phyloP scores from a whole-genome alignment of 768 basidiomycete genomes.

The Russula ochroleuca region DNA sequence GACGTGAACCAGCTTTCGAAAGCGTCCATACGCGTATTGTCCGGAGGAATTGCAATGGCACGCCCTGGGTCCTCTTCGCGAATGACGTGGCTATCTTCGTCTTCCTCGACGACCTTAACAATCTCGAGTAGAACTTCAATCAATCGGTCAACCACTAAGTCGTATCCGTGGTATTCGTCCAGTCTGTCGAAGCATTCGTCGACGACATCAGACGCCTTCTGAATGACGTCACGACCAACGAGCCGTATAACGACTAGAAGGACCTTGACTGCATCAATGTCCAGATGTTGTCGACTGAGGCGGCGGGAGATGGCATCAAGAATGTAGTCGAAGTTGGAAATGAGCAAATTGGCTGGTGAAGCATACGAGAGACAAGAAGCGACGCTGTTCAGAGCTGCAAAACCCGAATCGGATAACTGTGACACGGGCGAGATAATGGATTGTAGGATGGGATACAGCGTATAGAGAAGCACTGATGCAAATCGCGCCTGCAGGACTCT shows the following conservation, averaged over 20 bases:
- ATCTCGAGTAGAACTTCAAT: constrained; percentile 85
- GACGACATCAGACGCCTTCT: constrained; percentile 87
- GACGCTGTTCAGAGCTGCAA: constrained; percentile 66
- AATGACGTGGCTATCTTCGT: constrained; percentile 37
- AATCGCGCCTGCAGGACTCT: constrained; percentile 72
- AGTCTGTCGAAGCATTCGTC: constrained; percentile 97
- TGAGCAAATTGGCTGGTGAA: constrained; percentile 79
- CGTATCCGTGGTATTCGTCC: constrained; percentile 95
- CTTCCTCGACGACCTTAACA: constrained; percentile 66
- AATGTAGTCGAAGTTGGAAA: constrained; percentile 96
- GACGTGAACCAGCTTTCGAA: constrained; percentile 66
- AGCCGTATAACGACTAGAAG: constrained; percentile 79
- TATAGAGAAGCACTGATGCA: constrained; percentile 65
- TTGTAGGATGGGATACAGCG: constrained; percentile 82
- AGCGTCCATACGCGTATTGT: constrained; percentile 41
- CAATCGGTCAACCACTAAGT: constrained; percentile 77
- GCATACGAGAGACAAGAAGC: constrained; percentile 79
- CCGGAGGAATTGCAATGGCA: constrained; percentile 19
- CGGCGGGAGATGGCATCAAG: constrained; percentile 86
- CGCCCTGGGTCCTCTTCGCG: constrained; percentile 20
- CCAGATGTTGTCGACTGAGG: constrained; percentile 74
- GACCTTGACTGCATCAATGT: constrained; percentile 85
- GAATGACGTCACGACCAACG: constrained; percentile 82
- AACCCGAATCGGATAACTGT: constrained; percentile 69
- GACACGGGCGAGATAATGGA: constrained; percentile 71